Evolutionary conservation across 352 stramenopile species (phyloP), one percentile per base, ranked within the genome.

Genomic region (Lagenidium giganteum): DNA sequence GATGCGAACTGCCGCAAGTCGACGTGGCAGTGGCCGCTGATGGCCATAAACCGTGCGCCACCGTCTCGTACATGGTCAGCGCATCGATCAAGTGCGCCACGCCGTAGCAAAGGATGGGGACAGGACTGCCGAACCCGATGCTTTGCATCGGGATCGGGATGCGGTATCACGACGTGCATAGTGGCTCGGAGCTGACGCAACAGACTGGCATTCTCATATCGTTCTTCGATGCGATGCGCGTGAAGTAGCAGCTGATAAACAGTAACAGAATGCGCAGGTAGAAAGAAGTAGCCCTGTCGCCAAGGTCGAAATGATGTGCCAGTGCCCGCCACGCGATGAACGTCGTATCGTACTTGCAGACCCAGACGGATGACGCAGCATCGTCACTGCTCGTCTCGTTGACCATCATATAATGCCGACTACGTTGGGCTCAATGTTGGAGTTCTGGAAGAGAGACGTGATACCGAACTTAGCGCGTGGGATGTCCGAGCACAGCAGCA

Each of bases 101-200:
- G 0, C 48, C 32, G 43, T 73, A 73, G 36, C 59, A 70, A 1
- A 20, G 9, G 13, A 73, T 59, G 2, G 63, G 63, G 18, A 67
- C 27, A 8, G 56, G n/a, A 8, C 48, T 66, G 2, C 63, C 63
- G 32, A 70, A 72, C 16, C 66, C 42, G 13, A 66, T 44, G 1
- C 62, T 47, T 39, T 72, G 62, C 22, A 57, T 66, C 8, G 62
- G 62, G 0, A 72, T 24, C 39, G 55, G 18, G 8, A n/a, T n/a
- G n/a, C n/a, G n/a, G n/a, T n/a, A 68, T 55, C 14, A 63, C 17
- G 11, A 51, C 61, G 13, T 45, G 49, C 4, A 52, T n/a, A 0
- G 47, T 52, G 1, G 20, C 34, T 8, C 14, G 1, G 1, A 57
- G 2, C 2, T 32, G 39, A 4, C 17, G 17, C 5, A 21, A 21